Percentiles rank a stretch among this genome's conserved stretches.
Conservation (phyloP, 148 eudicot genomes). For the Rhododendron molle region DNA sequence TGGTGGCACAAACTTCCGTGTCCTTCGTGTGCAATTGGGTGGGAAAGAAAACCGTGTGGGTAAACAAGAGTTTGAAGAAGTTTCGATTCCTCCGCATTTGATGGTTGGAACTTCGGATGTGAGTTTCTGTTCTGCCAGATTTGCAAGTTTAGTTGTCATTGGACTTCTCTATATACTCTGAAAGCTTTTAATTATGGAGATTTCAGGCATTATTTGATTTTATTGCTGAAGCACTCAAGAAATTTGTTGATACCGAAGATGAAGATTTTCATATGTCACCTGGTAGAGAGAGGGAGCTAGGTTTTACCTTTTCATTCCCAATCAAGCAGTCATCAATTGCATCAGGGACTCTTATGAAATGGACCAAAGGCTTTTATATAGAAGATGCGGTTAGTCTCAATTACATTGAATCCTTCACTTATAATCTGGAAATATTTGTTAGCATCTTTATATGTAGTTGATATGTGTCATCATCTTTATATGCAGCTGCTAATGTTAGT, state of each 20-base stretch:
- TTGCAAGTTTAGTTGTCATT: neutral
- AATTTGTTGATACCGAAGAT: slow-evolving; percentile 80
- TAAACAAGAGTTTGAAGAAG: slow-evolving; percentile 74
- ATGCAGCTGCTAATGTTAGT: neutral
- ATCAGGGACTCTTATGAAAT: slow-evolving; percentile 74
- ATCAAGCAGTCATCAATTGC: slow-evolving; percentile 78
- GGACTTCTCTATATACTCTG: slow-evolving; percentile 16
- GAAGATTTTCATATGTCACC: slow-evolving; percentile 70
- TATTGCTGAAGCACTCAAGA: slow-evolving; percentile 81
- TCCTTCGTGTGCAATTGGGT: slow-evolving; percentile 72
- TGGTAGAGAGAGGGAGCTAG: slow-evolving; percentile 87
- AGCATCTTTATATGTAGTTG: neutral
- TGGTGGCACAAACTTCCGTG: slow-evolving; percentile 98
- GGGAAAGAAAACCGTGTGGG: slow-evolving; percentile 62
- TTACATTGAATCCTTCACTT: neutral
- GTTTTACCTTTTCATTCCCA: slow-evolving; percentile 98
- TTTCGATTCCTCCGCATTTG: slow-evolving; percentile 77
- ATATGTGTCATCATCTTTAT: neutral
- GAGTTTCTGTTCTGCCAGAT: slow-evolving; percentile 23
- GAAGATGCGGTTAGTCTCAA: slow-evolving; percentile 60
- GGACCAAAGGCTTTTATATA: slow-evolving; percentile 93
- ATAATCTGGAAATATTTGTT: neutral
- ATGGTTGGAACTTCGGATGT: slow-evolving; percentile 84
- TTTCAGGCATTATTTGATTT: slow-evolving; percentile 84
- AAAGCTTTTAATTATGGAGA: slow-evolving; percentile 17